These are phyloP conservation scores for Plicaturopsis crispa DNA, from an alignment of 768 basidiomycete genomes.

Conservation along the genomic window DNA sequence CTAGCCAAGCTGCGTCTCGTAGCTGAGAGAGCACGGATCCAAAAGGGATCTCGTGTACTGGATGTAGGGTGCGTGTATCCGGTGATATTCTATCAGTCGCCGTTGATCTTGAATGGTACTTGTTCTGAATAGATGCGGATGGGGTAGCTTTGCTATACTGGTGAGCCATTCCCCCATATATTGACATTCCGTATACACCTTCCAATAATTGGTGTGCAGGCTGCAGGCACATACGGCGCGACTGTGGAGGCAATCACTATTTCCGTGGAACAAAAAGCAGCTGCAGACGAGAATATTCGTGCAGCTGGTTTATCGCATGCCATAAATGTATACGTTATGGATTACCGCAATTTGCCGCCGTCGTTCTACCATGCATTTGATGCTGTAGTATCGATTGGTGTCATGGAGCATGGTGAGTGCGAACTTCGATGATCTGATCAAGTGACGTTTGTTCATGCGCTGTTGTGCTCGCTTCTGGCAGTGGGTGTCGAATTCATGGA, in stretches of 20 bases:
- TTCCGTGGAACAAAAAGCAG: conserved; percentile 34
- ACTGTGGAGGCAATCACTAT: conserved; percentile 44
- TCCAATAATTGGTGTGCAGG: conserved; percentile 20
- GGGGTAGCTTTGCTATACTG: conserved; percentile 37
- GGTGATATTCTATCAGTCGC: no score
- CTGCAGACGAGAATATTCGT: conserved; percentile 32
- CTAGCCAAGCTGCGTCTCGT: no score
- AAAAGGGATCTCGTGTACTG: no score
- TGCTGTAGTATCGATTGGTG: no score
- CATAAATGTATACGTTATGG: conserved; percentile 37
- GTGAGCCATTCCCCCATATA: no score
- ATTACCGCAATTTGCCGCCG: conserved; percentile 35
- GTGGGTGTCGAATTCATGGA: conserved; percentile 31
- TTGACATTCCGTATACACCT: neutral
- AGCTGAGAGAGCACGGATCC: no score
- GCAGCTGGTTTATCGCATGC: conserved; percentile 28
- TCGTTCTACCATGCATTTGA: conserved; percentile 47
- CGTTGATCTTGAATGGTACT: no score
- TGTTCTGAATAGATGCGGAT: conserved; percentile 42
- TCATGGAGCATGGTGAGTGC: no score
- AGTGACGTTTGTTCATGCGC: no score
- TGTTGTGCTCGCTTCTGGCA: conserved; percentile 16
- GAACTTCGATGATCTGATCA: no score
- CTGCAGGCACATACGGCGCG: no score
- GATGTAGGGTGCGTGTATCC: no score